Evolutionary conservation across 495 filamentous ascomycete species (phyloP), one percentile per base, ranked within the genome.

Genomic region (Neurospora sp.): DNA sequence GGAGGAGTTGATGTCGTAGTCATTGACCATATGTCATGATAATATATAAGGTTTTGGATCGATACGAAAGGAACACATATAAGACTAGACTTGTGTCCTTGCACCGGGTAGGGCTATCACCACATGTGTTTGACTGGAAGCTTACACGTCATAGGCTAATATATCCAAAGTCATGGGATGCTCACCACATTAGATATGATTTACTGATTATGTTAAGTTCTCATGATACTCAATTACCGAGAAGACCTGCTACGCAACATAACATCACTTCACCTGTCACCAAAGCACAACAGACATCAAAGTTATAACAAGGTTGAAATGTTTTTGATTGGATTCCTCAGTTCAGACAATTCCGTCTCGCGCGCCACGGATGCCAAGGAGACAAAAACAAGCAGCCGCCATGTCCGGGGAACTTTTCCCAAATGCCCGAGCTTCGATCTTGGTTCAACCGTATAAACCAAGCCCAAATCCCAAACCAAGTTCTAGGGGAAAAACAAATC

Each of bases 1-100:
- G 77, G 96, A 97, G 78, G 96, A 98, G 77, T 83, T 96, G 74
- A 87, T 91, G 80, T 83, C 82, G 70, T 87, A 76, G 79, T 44
- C 22, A 61, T 31, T 12, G 53, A 31, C 5, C 0, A 31, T 61
- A 27, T 61, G 35, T 31, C 12, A 61, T 18, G 27, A 53, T 14
- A 53, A 61, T 20, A 53, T 12, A 20, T 10, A 7, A 61, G 14
- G 53, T 14, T 16, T 61, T 35, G 5, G 22, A 31, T 61, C 2
- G 27, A 35, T 12, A 61, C 4, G 1, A 35, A 61, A 14, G 53
- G 27, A 3, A 59, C 9, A 59, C 22, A 31, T 7, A 35, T 9
- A 18, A 18, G 27, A 61, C 27, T 14, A 4, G 27, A 22, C 10
- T 12, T 10, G 20, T 27, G 12, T 18, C 14, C 35, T 9, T 4